Percentiles rank a stretch among this genome's conserved stretches.
phyloP scores from a whole-genome alignment of 2,329 filamentous ascomycete genomes.

The Arthrobotrys iridis region DNA sequence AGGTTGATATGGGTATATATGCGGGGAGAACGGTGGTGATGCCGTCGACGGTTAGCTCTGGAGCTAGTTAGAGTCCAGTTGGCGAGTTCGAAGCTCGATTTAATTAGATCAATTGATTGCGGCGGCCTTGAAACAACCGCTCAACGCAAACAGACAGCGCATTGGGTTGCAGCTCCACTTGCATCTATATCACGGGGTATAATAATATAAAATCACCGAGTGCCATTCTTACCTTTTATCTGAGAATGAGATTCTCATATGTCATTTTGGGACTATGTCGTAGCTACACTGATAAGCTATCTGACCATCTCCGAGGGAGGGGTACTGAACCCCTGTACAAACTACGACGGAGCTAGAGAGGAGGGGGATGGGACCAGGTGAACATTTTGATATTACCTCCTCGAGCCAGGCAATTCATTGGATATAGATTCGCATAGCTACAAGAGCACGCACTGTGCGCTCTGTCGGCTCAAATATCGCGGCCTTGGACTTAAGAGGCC shows the following conservation, averaged over 20 bases:
- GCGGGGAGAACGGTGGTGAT: slow-evolving; percentile 6
- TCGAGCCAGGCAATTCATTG: not conserved
- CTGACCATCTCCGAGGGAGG: not conserved
- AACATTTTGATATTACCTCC: not conserved
- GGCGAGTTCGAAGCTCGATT: slow-evolving; percentile 21
- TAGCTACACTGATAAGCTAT: too few relatives aligned
- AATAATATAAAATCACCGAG: not conserved
- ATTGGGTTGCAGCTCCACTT: not conserved
- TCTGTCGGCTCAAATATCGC: not conserved
- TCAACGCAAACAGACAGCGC: slow-evolving; percentile 32
- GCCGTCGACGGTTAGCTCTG: slow-evolving; percentile 34
- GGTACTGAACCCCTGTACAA: not conserved
- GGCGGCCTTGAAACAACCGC: not conserved
- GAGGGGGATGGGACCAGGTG: not conserved
- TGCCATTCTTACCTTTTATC: too few relatives aligned
- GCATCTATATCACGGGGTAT: not conserved
- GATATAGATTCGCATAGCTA: slow-evolving; percentile 14
- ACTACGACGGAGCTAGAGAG: not conserved
- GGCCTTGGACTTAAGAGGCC: not conserved
- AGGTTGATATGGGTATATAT: not conserved
- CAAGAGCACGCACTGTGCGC: not conserved
- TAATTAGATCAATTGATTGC: not conserved
- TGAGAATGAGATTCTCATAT: too few relatives aligned
- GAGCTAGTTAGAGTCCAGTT: slow-evolving; percentile 20
- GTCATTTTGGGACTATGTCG: too few relatives aligned